These are phyloP conservation scores for Pharus latifolius DNA, from an alignment of 176 grass and related monocot genomes.

Conservation along the genomic window DNA sequence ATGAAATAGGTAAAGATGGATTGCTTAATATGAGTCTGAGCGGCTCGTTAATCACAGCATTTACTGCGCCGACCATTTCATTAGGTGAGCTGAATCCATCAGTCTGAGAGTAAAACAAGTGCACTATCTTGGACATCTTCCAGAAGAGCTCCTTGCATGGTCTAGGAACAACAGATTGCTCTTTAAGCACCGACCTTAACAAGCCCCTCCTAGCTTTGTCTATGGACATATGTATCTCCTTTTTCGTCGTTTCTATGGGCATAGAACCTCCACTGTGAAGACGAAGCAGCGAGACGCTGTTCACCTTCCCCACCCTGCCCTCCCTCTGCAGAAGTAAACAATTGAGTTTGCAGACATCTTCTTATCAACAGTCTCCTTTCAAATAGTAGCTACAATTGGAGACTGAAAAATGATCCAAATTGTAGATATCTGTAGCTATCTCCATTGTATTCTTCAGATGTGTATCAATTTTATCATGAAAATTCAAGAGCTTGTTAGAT, in stretches of 20 bases:
- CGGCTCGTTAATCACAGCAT: conserved; percentile 10
- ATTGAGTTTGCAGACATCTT: no score
- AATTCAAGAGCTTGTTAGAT: no score
- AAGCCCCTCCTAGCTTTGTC: not conserved
- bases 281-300: conserved; percentile 18
- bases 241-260: conserved; percentile 12
- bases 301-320: conserved; percentile 40
- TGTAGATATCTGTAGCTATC: no score
- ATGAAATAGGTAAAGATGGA: no score
- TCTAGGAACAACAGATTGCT: conserved; percentile 24
- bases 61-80: conserved; percentile 29
- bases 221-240: not conserved
- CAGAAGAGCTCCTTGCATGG: conserved; percentile 49
- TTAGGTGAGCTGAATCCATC: conserved; percentile 30
- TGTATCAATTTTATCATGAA: no score
- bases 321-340: conserved; percentile 43
- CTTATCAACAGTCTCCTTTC: no score
- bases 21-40: no score
- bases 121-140: conserved; percentile 38
- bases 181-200: conserved; percentile 20
- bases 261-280: not conserved
- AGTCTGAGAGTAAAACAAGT: conserved; percentile 35
- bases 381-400: no score
- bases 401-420: no score
- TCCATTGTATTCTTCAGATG: no score